These are phyloP conservation scores for Astrothelium macrocarpum DNA, from an alignment of 495 filamentous ascomycete species.

Conservation along the genomic window DNA sequence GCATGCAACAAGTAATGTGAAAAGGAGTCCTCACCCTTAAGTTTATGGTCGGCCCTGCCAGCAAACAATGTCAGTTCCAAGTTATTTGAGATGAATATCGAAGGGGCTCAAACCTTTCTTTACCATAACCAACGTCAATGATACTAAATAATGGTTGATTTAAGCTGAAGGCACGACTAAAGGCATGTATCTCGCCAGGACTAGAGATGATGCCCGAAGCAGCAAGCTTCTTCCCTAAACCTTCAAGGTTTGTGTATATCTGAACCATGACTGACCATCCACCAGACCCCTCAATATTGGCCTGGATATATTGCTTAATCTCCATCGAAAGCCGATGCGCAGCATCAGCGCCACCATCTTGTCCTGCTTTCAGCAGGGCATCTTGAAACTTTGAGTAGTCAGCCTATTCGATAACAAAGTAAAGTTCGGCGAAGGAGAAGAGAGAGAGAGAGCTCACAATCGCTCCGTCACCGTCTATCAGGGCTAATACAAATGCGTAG, in stretches of 20 bases:
- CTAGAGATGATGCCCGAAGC: constrained; percentile 22
- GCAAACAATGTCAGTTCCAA: neutral
- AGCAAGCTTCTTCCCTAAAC: constrained; percentile 26
- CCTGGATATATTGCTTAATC: constrained; percentile 24
- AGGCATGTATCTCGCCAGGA: constrained; percentile 23
- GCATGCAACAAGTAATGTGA: neutral
- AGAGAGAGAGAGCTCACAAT: constrained; percentile 24
- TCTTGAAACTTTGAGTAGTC: constrained; percentile 26
- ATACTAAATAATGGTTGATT: constrained; percentile 34
- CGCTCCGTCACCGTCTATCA: constrained; percentile 35
- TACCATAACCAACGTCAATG: constrained; percentile 33
- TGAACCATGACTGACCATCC: constrained; percentile 30
- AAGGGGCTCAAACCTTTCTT: constrained; percentile 21
- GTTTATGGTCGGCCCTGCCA: constrained; percentile 30
- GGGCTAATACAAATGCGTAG: constrained; percentile 29
- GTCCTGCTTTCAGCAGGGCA: constrained; percentile 21
- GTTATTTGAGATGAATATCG: neutral
- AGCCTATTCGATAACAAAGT: neutral
- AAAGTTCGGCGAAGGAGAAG: constrained; percentile 2
- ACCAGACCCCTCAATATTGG: constrained; percentile 8
- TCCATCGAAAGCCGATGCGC: constrained; percentile 27
- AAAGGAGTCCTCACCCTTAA: constrained; percentile 26
- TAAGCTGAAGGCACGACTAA: constrained; percentile 29
- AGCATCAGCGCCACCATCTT: constrained; percentile 32
- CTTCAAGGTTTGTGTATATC: constrained; percentile 30